A percentile compares a stretch with the other conserved stretches of the same genome.
Evolutionary conservation across 208 protist species (phyloP).

Genomic region (Strigomonas culicis): DNA sequence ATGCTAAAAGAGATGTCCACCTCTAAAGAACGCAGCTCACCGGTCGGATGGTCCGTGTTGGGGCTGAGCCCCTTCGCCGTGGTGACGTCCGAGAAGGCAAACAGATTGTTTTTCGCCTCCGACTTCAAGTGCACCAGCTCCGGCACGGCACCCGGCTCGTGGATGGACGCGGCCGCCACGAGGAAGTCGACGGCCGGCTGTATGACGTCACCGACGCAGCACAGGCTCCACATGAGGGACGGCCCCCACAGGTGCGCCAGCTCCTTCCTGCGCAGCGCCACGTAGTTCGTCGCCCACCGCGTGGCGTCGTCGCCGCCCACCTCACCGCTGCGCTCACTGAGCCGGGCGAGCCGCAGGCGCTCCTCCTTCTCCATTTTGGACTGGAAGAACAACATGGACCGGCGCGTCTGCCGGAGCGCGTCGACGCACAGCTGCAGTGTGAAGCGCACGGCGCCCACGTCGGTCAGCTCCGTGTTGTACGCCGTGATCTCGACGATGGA

Average conservation of each 20-base stretch:
- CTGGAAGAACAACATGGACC: conserved; percentile 46
- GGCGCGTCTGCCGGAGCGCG: conserved; percentile 61
- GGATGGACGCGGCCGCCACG: conserved; percentile 33
- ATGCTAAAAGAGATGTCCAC: conserved; percentile 16
- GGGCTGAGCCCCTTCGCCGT: background rate
- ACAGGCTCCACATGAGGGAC: conserved; percentile 45
- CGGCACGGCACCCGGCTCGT: conserved; percentile 29
- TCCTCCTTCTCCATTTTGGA: conserved; percentile 33
- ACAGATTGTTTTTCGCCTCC: conserved; percentile 51
- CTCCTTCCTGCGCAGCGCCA: conserved; percentile 24
- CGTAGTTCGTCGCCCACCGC: conserved; percentile 11
- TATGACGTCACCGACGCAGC: conserved; percentile 44
- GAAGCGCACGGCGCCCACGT: conserved; percentile 51
- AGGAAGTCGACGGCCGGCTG: conserved; percentile 46
- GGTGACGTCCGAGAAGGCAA: conserved; percentile 27
- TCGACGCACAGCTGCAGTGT: conserved; percentile 65
- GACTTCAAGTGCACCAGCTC: conserved; percentile 44
- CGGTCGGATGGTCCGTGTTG: background rate
- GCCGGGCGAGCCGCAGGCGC: conserved; percentile 10
- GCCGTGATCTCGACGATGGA: conserved; percentile 50
- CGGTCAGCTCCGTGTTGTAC: conserved; percentile 35
- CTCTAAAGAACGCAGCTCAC: conserved; percentile 10
- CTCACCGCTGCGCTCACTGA: background rate
- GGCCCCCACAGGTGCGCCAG: conserved; percentile 47
- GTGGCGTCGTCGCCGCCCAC: conserved; percentile 13